Evolutionary conservation across 2,329 filamentous ascomycete genomes (phyloP).

Genomic region (Aschersonia sp.): DNA sequence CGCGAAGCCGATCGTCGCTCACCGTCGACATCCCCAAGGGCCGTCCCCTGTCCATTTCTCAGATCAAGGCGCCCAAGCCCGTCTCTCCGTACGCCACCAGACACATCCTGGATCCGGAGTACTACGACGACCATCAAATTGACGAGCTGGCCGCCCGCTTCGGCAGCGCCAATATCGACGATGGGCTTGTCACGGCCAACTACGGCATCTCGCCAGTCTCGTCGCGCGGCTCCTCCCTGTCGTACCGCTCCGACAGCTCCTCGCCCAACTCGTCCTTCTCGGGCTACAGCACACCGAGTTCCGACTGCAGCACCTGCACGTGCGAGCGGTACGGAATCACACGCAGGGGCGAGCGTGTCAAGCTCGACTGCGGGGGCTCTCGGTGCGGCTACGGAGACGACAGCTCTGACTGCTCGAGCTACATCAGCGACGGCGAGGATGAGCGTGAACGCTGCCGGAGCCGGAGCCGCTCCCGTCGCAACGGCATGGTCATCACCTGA

Average conservation of each 20-base stretch:
- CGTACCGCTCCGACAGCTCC: constrained; percentile 59
- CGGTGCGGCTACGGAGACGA: constrained; percentile 74
- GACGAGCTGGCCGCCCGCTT: constrained; percentile 72
- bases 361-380: constrained; percentile 84
- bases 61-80: constrained; percentile 85
- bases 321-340: constrained; percentile 97
- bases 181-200: constrained; percentile 40
- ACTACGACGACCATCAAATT: constrained; percentile 55
- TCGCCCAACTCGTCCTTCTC: constrained; percentile 59
- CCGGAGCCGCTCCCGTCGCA: constrained; percentile 41
- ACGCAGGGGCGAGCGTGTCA: constrained; percentile 80
- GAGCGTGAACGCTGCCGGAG: constrained; percentile 19
- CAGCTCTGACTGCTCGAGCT: constrained; percentile 54
- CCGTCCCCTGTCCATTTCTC: constrained; percentile 71
- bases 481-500: constrained; percentile 45
- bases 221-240: constrained; percentile 55
- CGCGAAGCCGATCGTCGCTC: constrained; percentile 33
- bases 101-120: constrained; percentile 72
- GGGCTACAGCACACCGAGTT: constrained; percentile 66
- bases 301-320: constrained; percentile 67
- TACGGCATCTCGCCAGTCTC: constrained; percentile 47
- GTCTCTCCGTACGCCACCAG: constrained; percentile 76
- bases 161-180: constrained; percentile 42
- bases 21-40: constrained; percentile 67
- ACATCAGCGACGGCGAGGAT: constrained; percentile 43